These are phyloP conservation scores for Grifola frondosa DNA, from an alignment of 1,284 basidiomycete genomes.

Conservation along the genomic window DNA sequence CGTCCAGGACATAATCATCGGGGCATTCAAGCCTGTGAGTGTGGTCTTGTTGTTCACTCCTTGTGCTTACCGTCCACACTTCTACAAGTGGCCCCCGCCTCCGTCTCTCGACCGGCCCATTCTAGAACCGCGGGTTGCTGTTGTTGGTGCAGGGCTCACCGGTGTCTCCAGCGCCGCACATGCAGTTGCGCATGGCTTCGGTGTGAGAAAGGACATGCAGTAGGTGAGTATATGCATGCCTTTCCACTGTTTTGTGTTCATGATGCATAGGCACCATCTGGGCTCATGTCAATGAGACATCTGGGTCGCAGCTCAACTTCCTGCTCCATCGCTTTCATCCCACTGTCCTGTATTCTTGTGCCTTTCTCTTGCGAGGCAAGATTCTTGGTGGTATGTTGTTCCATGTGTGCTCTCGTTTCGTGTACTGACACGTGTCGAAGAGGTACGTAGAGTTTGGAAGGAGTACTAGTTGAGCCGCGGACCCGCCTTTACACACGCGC, in stretches of 20 bases:
- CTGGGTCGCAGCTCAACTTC: constrained; percentile 61
- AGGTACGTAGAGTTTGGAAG: constrained; percentile 53
- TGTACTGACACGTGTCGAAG: constrained; percentile 23
- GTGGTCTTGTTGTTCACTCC: no score
- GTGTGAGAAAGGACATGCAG: constrained; percentile 42
- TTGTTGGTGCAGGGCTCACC: constrained; percentile 53
- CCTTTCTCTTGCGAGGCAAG: constrained; percentile 56
- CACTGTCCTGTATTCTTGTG: constrained; percentile 40
- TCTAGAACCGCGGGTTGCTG: constrained; percentile 45
- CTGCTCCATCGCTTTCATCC: constrained; percentile 58
- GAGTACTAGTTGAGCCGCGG: constrained; percentile 47
- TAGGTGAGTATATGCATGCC: constrained; percentile 14
- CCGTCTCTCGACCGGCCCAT: constrained; percentile 28
- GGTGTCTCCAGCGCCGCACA: constrained; percentile 53
- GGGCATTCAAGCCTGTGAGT: constrained; percentile 44
- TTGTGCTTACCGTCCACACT: not conserved
- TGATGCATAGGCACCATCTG: constrained; percentile 53
- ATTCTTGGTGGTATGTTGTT: constrained; percentile 45
- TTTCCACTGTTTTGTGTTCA: constrained; percentile 7
- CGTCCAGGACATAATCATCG: constrained; percentile 38
- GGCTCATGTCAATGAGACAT: constrained; percentile 60
- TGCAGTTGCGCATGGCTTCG: constrained; percentile 53
- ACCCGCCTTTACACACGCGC: constrained; percentile 49
- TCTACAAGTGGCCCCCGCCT: constrained; percentile 23
- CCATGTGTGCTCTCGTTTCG: not conserved